These are phyloP conservation scores for Pachyrhizus erosus DNA, from an alignment of 306 rosid genomes.

Conservation along the genomic window DNA sequence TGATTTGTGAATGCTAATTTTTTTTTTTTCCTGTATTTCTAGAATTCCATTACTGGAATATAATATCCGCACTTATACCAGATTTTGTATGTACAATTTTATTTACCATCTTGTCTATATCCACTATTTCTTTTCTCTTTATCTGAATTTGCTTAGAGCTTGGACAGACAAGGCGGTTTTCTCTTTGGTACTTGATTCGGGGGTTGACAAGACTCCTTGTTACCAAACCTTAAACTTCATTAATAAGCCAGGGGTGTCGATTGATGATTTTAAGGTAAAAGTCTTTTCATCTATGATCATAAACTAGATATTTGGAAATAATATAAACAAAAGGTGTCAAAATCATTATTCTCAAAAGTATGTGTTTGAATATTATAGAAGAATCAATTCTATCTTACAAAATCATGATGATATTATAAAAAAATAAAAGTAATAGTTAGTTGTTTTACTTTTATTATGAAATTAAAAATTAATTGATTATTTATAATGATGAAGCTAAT, in stretches of 20 bases:
- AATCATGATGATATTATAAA: too few species aligned
- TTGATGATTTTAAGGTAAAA: not conserved
- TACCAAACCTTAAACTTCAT: not conserved
- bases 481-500: too few species aligned
- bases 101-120: conserved; percentile 6
- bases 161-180: not conserved
- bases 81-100: conserved; percentile 32
- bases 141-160: conserved; percentile 18
- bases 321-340: too few species aligned
- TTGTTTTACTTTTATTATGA: too few species aligned
- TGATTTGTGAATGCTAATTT: conserved; percentile 56
- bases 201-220: not conserved
- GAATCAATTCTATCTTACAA: too few species aligned
- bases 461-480: too few species aligned
- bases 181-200: conserved; percentile 2
- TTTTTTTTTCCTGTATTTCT: not conserved
- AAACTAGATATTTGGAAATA: too few species aligned
- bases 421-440: too few species aligned
- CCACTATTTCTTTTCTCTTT: not conserved
- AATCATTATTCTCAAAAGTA: too few species aligned
- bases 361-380: too few species aligned
- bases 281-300: not conserved
- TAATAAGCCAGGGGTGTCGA: not conserved
- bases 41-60: conserved; percentile 33
- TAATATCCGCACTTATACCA: conserved; percentile 15